Evolutionary conservation across 257 asterid genomes (phyloP), one percentile per base, ranked within the genome.

Genomic region (Ophiorrhiza pumila): DNA sequence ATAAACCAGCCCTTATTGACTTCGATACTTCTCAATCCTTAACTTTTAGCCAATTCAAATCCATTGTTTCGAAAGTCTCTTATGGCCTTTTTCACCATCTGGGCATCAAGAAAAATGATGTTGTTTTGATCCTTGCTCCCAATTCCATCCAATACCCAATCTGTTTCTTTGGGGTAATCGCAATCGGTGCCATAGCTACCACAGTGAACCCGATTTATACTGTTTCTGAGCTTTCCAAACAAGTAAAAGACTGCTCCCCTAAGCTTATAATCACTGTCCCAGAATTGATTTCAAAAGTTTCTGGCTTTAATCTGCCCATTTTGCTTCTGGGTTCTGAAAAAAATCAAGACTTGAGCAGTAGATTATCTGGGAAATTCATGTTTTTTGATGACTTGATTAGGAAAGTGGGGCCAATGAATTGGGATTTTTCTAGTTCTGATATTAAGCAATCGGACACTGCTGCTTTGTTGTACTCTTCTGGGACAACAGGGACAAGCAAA

Each of bases 401-500:
- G n/a, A 83, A 74, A 8, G 77, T 82, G 1, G 95, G 95, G n/a
- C 76, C 77, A 5, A 67, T 83, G 63, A 59, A 81, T 77, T 80
- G 83, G 27, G 83, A 86, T 67, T 59, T 50, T 43, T 49, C 59
- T 71, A 11, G 14, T 34, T 25, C 14, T 37, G 74, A 61, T 52
- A 77, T 87, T 59, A 90, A 80, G 59, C 94, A 85, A 41, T 69
- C 78, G 14, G 99, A 95, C 57, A 86, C 88, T 0, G 98, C 96
- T 60, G 97, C 87, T 0, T 66, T 95, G 83, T 65, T 95, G 78
- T 92, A 95, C 73, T 95, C 99, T 12, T 95, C 99, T 7, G 99
- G 99, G 34, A 95, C 97, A 5, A 95, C 99, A 1, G 99, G 98
- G 39, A 57, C 69, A 0, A 95, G 97, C 80, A 95, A 95, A 80